phyloP scores from a whole-genome alignment of 2,329 filamentous ascomycete species.

The Volutella citrinella region DNA sequence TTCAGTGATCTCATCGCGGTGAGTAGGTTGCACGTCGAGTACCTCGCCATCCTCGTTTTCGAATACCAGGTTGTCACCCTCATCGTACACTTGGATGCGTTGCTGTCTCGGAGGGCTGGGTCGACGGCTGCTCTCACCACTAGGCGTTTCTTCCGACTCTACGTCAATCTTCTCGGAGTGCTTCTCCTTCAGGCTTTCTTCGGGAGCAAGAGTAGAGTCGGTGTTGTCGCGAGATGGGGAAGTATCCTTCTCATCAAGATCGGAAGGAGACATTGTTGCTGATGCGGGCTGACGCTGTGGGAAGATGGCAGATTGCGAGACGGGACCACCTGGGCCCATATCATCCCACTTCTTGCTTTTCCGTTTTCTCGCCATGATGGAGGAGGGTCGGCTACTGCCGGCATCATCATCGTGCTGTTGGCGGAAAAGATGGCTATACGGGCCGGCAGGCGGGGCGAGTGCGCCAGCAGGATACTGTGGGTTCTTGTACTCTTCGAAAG shows the following conservation, averaged over 20 bases:
- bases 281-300: slow-evolving; percentile 49
- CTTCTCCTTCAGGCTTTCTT: slow-evolving; percentile 32
- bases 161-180: slow-evolving; percentile 23
- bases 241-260: slow-evolving; percentile 26
- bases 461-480: slow-evolving; percentile 65
- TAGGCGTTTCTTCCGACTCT: slow-evolving; percentile 20
- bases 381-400: slow-evolving; percentile 55
- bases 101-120: slow-evolving; percentile 27
- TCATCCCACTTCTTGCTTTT: slow-evolving; percentile 67
- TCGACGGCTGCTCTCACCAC: slow-evolving; percentile 14
- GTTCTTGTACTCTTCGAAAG: slow-evolving; percentile 62
- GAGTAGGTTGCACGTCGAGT: slow-evolving; percentile 54
- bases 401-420: slow-evolving; percentile 76
- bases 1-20: slow-evolving; percentile 10
- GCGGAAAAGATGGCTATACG: slow-evolving; percentile 62
- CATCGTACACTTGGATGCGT: slow-evolving; percentile 69
- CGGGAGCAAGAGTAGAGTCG: slow-evolving; percentile 30
- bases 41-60: slow-evolving; percentile 90
- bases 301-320: slow-evolving; percentile 85
- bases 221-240: slow-evolving; percentile 29
- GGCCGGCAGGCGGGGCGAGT: slow-evolving; percentile 64
- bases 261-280: slow-evolving; percentile 18
- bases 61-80: slow-evolving; percentile 74
- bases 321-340: slow-evolving; percentile 77
- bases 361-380: slow-evolving; percentile 57